Conservation (phyloP, 208 protist genomes). For the Acanthamoeba healyi region DNA sequence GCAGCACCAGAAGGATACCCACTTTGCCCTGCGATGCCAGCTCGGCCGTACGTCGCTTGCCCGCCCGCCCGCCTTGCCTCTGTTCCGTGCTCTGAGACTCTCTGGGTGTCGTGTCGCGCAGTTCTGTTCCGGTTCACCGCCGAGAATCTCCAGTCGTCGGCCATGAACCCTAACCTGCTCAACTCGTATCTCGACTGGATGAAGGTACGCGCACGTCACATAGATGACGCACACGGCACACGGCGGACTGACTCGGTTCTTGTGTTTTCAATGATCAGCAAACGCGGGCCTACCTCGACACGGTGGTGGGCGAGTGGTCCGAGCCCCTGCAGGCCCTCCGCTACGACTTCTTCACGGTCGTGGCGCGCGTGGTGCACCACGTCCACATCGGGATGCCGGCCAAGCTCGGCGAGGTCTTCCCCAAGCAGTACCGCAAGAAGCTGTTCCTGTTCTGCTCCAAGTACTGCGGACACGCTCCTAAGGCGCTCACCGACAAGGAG, state of each 20-base stretch:
- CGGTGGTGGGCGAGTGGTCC: slow-evolving; percentile 59
- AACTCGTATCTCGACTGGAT: slow-evolving; percentile 65
- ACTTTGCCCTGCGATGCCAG: slow-evolving; percentile 52
- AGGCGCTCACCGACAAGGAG: slow-evolving; percentile 57
- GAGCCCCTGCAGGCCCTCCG: slow-evolving; percentile 33
- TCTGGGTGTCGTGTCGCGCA: background rate
- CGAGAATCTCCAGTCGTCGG: slow-evolving; percentile 2
- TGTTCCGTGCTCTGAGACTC: background rate
- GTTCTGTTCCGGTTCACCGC: slow-evolving; percentile 8
- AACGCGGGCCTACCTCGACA: slow-evolving; percentile 60
- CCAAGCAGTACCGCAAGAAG: slow-evolving; percentile 69
- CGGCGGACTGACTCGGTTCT: background rate
- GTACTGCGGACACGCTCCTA: slow-evolving; percentile 64
- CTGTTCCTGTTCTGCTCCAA: slow-evolving; percentile 70
- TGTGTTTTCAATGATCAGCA: background rate
- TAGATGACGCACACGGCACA: background rate
- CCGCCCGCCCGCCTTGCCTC: no score
- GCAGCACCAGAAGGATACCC: slow-evolving; percentile 64
- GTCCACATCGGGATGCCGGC: slow-evolving; percentile 12
- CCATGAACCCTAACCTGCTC: slow-evolving; percentile 1
- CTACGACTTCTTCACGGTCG: slow-evolving; percentile 60
- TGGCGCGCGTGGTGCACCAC: slow-evolving; percentile 5
- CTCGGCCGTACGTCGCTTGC: slow-evolving; percentile 6
- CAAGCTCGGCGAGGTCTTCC: slow-evolving; percentile 56
- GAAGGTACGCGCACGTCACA: background rate